These are phyloP conservation scores for Cercophora samala DNA, from an alignment of 495 filamentous ascomycete genomes.

Conservation along the genomic window DNA sequence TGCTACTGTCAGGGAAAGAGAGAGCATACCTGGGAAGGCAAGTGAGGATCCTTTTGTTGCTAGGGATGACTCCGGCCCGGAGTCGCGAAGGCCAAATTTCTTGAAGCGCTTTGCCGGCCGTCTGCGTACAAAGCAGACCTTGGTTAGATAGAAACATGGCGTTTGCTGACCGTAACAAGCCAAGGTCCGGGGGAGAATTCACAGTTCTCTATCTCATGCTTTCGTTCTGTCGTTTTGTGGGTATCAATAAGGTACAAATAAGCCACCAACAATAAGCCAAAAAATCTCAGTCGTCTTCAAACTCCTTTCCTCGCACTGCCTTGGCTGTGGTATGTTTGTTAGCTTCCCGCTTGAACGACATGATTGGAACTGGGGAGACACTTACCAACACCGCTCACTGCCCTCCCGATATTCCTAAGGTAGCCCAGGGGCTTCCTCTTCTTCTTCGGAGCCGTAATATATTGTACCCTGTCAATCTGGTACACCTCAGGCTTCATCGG, in stretches of 20 bases:
- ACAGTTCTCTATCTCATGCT: no score
- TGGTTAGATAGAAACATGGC: not conserved
- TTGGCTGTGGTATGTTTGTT: not conserved
- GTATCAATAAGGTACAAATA: not conserved
- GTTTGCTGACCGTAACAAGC: no score
- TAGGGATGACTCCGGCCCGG: not conserved
- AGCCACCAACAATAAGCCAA: not conserved
- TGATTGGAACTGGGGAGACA: not conserved
- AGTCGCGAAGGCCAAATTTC: not conserved
- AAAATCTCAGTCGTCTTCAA: not conserved
- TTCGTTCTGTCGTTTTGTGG: no score
- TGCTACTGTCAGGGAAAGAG: not conserved
- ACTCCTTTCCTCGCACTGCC: not conserved
- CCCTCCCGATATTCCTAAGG: not conserved
- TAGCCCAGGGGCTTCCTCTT: not conserved
- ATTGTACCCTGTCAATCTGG: not conserved
- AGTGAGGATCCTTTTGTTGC: not conserved
- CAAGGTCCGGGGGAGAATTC: no score
- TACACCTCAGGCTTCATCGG: not conserved
- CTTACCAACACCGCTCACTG: not conserved
- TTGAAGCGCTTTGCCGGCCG: not conserved
- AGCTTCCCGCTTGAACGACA: not conserved
- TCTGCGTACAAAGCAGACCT: not conserved
- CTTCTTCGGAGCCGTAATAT: not conserved
- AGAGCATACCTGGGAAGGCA: not conserved